A percentile compares a stretch with the other conserved stretches of the same genome.
Conservation (phyloP, 1,139 yeast species). For the Geotrichum klebahnii region DNA sequence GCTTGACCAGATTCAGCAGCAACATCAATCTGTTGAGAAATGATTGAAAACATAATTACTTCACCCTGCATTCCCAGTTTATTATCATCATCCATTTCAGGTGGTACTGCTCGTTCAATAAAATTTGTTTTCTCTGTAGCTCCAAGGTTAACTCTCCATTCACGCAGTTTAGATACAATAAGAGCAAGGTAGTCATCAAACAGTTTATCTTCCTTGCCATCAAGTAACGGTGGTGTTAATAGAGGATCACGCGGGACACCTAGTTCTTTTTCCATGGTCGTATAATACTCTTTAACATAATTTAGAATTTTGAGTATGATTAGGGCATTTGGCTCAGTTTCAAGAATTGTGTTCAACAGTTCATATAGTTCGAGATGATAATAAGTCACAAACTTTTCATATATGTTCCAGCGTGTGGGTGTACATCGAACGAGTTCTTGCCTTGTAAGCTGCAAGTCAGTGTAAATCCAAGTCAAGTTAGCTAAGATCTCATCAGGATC, state of each 20-base stretch:
- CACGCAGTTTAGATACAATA: slow-evolving; percentile 66
- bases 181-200: slow-evolving; percentile 67
- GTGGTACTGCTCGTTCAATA: slow-evolving; percentile 60
- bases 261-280: slow-evolving; percentile 47
- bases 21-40: slow-evolving; percentile 87
- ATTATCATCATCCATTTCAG: slow-evolving; percentile 67
- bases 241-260: slow-evolving; percentile 40
- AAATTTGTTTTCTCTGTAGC: slow-evolving; percentile 62
- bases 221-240: slow-evolving; percentile 43
- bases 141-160: slow-evolving; percentile 71
- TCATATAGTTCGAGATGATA: slow-evolving; percentile 67
- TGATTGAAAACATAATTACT: slow-evolving; percentile 73
- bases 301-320: slow-evolving; percentile 51
- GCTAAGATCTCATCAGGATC: slow-evolving; percentile 60
- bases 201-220: slow-evolving; percentile 65
- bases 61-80: slow-evolving; percentile 58
- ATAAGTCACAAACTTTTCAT: slow-evolving; percentile 56
- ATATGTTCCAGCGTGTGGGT: slow-evolving; percentile 76
- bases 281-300: slow-evolving; percentile 66
- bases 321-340: slow-evolving; percentile 58
- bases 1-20: slow-evolving; percentile 87
- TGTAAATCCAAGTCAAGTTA: slow-evolving; percentile 77
- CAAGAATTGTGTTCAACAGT: slow-evolving; percentile 58
- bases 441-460: slow-evolving; percentile 65
- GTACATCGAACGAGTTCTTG: slow-evolving; percentile 54